phyloP scores from a whole-genome alignment of 306 rosid genomes.

The Sechiopsis laciniata region DNA sequence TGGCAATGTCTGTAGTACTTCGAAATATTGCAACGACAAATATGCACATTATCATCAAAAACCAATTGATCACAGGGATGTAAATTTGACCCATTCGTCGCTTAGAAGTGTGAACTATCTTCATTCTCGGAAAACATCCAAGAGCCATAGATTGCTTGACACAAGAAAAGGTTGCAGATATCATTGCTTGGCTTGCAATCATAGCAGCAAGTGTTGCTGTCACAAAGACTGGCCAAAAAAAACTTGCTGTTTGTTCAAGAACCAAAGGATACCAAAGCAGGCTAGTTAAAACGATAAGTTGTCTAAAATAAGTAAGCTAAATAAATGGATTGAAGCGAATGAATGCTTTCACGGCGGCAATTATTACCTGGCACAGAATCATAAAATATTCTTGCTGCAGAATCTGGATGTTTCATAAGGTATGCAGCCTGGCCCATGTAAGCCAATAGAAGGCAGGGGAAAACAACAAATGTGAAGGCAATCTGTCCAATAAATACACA shows the following conservation, averaged over 20 bases:
- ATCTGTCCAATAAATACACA: slow-evolving; percentile 42
- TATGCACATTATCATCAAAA: slow-evolving; percentile 87
- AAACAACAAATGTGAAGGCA: slow-evolving; percentile 80
- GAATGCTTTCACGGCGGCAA: slow-evolving; percentile 18
- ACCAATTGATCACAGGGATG: slow-evolving; percentile 85
- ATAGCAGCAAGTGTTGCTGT: slow-evolving; percentile 89
- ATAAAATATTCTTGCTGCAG: slow-evolving; percentile 55
- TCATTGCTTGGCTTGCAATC: slow-evolving; percentile 99
- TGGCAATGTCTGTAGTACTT: slow-evolving; percentile 88
- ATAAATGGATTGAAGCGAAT: slow-evolving; percentile 19
- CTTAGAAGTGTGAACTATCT: slow-evolving; percentile 89
- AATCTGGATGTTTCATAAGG: slow-evolving; percentile 48
- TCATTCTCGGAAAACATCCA: slow-evolving; percentile 95
- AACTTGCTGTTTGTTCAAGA: slow-evolving; percentile 47
- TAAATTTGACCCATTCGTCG: slow-evolving; percentile 88
- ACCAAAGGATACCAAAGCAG: neutral
- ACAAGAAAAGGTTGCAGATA: slow-evolving; percentile 96
- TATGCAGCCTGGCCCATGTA: slow-evolving; percentile 98
- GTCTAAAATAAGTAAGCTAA: neutral
- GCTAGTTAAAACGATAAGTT: neutral
- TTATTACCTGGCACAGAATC: slow-evolving; percentile 83
- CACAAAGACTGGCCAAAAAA: slow-evolving; percentile 94
- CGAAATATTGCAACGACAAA: slow-evolving; percentile 68
- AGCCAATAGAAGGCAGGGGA: slow-evolving; percentile 90
- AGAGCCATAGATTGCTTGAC: slow-evolving; percentile 97